Base-by-base conservation (phyloP, 2,329 filamentous ascomycete genomes). In the Zymoseptoria tritici region DNA sequence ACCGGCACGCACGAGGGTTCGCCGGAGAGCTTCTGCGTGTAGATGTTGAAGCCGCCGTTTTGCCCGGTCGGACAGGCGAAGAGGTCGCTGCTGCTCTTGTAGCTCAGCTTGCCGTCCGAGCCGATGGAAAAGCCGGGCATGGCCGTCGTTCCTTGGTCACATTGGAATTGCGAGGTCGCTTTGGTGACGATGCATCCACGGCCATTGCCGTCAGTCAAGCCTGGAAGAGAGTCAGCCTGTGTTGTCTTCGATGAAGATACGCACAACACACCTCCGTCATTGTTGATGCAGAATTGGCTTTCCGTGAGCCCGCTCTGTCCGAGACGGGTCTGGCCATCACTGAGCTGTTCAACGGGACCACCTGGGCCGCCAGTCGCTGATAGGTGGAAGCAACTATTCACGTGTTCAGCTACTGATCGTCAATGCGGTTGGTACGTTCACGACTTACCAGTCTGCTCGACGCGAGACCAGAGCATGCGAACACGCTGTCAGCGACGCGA, bases 111-210 rank as follows among this genome's bases (percentile, higher is more conserved):
- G 36, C 85, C 84, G 60, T 81, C 73, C 24, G 79, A 80, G 52
- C 73, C 76, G 60, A 87, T 77, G 7, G 76, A 74, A 73, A 87
- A 88, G 29, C 84, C 85, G 31, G 77, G 68, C 22, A 76, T 79
- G 9, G 82, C 79, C 13, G 68, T 64, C 11, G 80, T 80, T 53
- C 81, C 80, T 20, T 68, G 64, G 64, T 88, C 85, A 66, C 86
- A 87, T 68, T 87, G 84, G 60, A 84, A 81, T 54, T 85, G 81
- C 24, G 77, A 79, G 1, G 83, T 84, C 0, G 81, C 79, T 50
- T 79, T 77, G 63, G 85, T 87, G 68, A 87, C 75, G 72, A 86
- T 85, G 68, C 86, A 88, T 19, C 85, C 84, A 59, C 82, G 78
- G 52, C 81, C 80, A 54, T 77, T 76, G 54, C 74, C 71, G 68